Base-by-base conservation (phyloP, 2,329 filamentous ascomycete genomes). In the Metarhizium humberi region DNA sequence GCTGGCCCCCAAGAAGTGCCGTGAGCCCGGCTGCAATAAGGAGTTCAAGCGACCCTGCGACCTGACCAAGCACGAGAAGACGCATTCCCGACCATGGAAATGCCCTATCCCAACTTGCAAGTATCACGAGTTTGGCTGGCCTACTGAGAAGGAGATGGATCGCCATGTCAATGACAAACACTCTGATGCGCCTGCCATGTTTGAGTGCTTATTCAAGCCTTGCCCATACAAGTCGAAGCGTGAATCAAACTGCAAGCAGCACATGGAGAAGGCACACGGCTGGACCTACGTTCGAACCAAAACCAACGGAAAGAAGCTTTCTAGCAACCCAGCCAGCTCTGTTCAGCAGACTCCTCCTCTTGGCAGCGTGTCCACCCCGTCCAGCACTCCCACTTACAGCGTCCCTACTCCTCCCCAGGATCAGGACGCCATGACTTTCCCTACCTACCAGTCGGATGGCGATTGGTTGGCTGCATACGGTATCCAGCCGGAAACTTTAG, bases 31-130 rank as follows among this genome's bases (percentile, higher is more conserved):
- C 45, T 97, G 92, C 74, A 85, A 83, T 71, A 96, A 96, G 74
- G 84, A 92, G 71, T 97, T 97, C 77, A 95, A 94, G 73, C 86
- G 94, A 59, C 90, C 90, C n/a, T 97, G 94, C 72, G 94, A 99
- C 70, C 77, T 97, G 57, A 96, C 91, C 62, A 97, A 97, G 78
- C 94, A 99, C 73, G 88, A 95, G 75, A 99, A 97, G 78, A 97
- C 92, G 0, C 94, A 99, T 71, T 91, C 90, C 55, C 88, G 94
- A 40, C 94, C 92, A 10, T 96, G 89, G 88, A 99, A 99, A 77
- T 99, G 94, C 72, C 81, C 85, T 6, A 77, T 89, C 25, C 67
- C 80, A 45, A 85, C 82, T 49, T 97, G 94, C 87, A 95, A 95
- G 69, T 97, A 96, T 71, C 84, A 88, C 69, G 81, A 87, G 38